Percentiles rank a stretch among this genome's conserved stretches.
These are phyloP conservation scores for Tolypocladium inflatum DNA, from an alignment of 2,329 filamentous ascomycete species.

Conservation along the genomic window DNA sequence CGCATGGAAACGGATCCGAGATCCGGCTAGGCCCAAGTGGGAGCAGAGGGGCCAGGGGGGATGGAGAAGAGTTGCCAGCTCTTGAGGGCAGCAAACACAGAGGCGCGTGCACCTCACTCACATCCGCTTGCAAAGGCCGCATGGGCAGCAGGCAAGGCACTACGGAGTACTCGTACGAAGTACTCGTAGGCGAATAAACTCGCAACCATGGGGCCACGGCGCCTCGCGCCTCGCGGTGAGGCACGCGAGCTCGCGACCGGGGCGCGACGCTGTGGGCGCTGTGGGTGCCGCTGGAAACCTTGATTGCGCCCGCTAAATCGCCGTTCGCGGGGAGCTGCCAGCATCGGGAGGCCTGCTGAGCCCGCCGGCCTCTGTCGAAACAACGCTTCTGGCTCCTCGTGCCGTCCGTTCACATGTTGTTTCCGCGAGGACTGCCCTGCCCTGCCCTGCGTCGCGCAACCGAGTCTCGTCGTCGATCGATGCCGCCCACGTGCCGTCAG, in stretches of 20 bases:
- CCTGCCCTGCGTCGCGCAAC: not conserved
- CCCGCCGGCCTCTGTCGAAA: not conserved
- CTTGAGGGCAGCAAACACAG: too few relatives aligned
- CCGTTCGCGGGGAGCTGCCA: not conserved
- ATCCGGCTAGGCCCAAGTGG: not conserved
- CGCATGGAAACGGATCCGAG: not conserved
- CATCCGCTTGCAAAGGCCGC: too few relatives aligned
- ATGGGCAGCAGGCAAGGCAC: not conserved
- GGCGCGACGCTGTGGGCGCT: not conserved
- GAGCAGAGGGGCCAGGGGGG: not conserved
- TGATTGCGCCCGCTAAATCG: not conserved
- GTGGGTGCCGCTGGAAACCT: not conserved
- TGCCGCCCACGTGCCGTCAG: not conserved
- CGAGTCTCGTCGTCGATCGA: not conserved
- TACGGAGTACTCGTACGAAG: too few relatives aligned
- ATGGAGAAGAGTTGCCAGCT: too few relatives aligned
- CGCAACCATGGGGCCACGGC: too few relatives aligned
- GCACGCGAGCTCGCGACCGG: not conserved
- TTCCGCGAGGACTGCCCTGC: not conserved
- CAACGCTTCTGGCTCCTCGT: not conserved
- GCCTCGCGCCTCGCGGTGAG: not conserved
- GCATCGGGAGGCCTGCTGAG: not conserved
- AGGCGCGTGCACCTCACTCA: too few relatives aligned
- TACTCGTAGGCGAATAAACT: too few relatives aligned
- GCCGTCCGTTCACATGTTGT: not conserved